A percentile compares a stretch with the other conserved stretches of the same genome.
phyloP scores from a whole-genome alignment of 139 green algal genomes.

The Haematococcus sp. region DNA sequence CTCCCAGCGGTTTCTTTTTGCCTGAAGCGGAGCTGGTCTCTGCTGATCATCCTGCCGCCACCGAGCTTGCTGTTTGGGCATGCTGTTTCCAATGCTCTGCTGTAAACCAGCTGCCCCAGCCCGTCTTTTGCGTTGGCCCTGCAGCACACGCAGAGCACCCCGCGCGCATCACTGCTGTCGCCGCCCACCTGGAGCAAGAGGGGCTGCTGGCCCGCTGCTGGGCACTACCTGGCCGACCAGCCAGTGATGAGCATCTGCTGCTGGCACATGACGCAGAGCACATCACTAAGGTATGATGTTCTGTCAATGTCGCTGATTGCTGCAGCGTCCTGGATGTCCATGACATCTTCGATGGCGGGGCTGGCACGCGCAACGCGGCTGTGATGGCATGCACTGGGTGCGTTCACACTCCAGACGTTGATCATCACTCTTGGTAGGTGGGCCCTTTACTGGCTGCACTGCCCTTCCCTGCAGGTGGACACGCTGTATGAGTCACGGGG shows the following conservation, averaged over 20 bases:
- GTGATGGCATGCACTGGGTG: not conserved
- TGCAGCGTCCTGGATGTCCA: no score
- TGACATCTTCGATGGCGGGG: no score
- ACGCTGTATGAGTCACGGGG: slow-evolving; percentile 1
- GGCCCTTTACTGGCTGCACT: no score
- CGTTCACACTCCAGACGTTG: no score
- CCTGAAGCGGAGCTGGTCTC: no score
- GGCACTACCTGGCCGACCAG: slow-evolving; percentile 17
- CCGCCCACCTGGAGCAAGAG: slow-evolving; percentile 19
- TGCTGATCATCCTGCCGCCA: no score
- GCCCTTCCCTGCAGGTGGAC: slow-evolving; percentile 25
- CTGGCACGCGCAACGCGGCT: not conserved
- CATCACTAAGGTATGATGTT: slow-evolving; percentile 33
- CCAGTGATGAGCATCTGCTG: slow-evolving; percentile 50
- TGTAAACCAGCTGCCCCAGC: no score
- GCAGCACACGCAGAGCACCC: slow-evolving; percentile 45
- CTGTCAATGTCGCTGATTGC: not conserved
- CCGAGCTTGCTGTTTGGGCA: no score
- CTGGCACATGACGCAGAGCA: slow-evolving; percentile 41
- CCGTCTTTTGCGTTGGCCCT: not conserved
- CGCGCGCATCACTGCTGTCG: slow-evolving; percentile 19
- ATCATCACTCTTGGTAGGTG: no score
- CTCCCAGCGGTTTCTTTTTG: not conserved
- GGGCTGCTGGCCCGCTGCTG: slow-evolving; percentile 31
- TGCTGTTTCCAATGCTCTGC: no score